Evolutionary conservation across 2,329 filamentous ascomycete species (phyloP).

Genomic region (Anthostomella pinea): DNA sequence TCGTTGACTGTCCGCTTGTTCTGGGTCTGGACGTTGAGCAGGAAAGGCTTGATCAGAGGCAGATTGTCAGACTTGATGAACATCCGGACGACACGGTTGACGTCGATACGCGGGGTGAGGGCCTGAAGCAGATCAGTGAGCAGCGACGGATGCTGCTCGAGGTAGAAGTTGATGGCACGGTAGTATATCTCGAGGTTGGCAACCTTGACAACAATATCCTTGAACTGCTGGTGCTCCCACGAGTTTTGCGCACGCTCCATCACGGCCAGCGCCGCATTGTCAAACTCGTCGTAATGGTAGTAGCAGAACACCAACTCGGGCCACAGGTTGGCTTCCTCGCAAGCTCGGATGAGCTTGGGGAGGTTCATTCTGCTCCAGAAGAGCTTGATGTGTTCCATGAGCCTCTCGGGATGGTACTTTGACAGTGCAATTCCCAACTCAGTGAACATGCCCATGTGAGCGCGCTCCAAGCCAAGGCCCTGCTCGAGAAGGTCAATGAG

Average conservation of each 20-base stretch:
- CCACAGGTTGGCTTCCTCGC: slow-evolving; percentile 94
- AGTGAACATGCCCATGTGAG: slow-evolving; percentile 97
- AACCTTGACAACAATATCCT: slow-evolving; percentile 97
- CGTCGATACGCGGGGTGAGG: slow-evolving; percentile 89
- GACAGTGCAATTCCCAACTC: slow-evolving; percentile 86
- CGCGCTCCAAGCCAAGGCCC: slow-evolving; percentile 86
- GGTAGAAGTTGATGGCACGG: slow-evolving; percentile 92
- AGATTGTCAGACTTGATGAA: slow-evolving; percentile 99
- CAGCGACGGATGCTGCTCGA: slow-evolving; percentile 93
- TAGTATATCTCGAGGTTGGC: slow-evolving; percentile 99
- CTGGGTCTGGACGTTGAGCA: slow-evolving; percentile 91
- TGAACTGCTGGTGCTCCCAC: slow-evolving; percentile 99
- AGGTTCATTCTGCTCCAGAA: slow-evolving; percentile 99
- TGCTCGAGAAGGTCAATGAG: slow-evolving; percentile 92
- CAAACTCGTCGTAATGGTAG: slow-evolving; percentile 96
- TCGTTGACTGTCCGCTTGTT: slow-evolving; percentile 99
- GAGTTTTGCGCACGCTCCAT: slow-evolving; percentile 97
- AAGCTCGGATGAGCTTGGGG: slow-evolving; percentile 90
- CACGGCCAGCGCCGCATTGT: slow-evolving; percentile 94
- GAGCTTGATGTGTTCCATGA: slow-evolving; percentile 98
- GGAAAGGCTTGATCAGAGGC: slow-evolving; percentile 96
- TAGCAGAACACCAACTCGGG: slow-evolving; percentile 97
- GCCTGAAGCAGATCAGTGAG: slow-evolving; percentile 93
- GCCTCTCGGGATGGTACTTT: slow-evolving; percentile 90
- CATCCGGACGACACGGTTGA: slow-evolving; percentile 98